Percentiles rank a stretch among this genome's conserved stretches.
phyloP scores from a whole-genome alignment of 495 filamentous ascomycete genomes.

The Aspergillus cavernicola region DNA sequence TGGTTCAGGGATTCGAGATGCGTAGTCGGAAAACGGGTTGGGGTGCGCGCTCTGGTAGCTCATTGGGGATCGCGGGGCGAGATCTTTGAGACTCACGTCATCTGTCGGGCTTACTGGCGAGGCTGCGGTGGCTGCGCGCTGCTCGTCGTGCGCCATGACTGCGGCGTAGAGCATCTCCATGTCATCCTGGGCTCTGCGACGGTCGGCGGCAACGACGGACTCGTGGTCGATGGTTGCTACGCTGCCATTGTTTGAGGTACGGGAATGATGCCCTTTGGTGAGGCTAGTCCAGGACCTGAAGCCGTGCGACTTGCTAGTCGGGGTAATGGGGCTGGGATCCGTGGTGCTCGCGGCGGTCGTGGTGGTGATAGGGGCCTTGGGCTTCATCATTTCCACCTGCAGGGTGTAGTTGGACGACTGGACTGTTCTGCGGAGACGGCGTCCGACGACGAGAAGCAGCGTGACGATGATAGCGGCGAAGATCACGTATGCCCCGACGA shows the following conservation, averaged over 20 bases:
- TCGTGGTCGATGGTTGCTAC: constrained; percentile 64
- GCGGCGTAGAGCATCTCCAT: constrained; percentile 88
- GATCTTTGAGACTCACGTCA: neutral
- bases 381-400: constrained; percentile 62
- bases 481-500: constrained; percentile 75
- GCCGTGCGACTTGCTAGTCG: constrained; percentile 30
- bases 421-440: constrained; percentile 53
- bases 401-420: constrained; percentile 49
- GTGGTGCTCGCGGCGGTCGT: constrained; percentile 20
- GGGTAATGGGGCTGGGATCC: constrained; percentile 46
- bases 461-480: constrained; percentile 64
- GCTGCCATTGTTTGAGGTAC: constrained; percentile 43
- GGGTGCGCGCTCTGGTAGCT: constrained; percentile 35
- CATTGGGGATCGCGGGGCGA: constrained; percentile 6
- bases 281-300: constrained; percentile 43
- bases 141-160: constrained; percentile 84
- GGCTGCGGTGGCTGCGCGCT: constrained; percentile 52
- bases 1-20: constrained; percentile 3
- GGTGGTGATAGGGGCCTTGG: constrained; percentile 42
- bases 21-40: constrained; percentile 37
- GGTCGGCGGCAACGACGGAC: constrained; percentile 67
- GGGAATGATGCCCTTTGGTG: constrained; percentile 31
- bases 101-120: neutral
- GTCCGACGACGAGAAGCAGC: constrained; percentile 61
- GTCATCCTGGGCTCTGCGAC: constrained; percentile 66